phyloP scores from a whole-genome alignment of 495 filamentous ascomycete genomes.

The Podospora conica region DNA sequence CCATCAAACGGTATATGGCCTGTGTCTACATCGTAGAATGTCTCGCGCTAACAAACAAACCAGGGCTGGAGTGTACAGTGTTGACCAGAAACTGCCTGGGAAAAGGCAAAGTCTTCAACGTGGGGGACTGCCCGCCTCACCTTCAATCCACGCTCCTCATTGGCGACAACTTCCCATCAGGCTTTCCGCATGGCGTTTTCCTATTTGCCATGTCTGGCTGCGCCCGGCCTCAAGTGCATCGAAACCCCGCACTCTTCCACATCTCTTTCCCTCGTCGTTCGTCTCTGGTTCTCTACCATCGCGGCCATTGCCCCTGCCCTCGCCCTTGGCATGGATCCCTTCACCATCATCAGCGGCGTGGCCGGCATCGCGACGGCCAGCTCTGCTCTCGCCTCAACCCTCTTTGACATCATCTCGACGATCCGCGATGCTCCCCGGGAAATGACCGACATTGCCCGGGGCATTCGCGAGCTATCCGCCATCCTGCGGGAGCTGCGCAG shows the following conservation, averaged over 20 bases:
- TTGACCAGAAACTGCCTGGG: no score
- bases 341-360: neutral
- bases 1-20: no score
- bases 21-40: no score
- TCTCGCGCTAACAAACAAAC: no score
- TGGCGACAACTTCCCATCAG: no score
- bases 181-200: neutral
- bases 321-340: neutral
- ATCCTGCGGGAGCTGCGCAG: neutral
- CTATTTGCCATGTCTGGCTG: neutral
- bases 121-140: no score
- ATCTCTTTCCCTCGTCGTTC: neutral
- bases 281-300: no score
- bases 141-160: no score
- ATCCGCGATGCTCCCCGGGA: neutral
- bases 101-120: no score
- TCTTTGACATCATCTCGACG: neutral
- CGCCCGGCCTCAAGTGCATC: neutral
- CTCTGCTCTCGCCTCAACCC: neutral
- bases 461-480: neutral
- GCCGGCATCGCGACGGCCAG: neutral
- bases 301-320: no score
- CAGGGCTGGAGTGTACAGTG: no score
- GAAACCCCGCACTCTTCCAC: neutral
- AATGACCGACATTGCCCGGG: neutral